A percentile compares a stretch with the other conserved stretches of the same genome.
Evolutionary conservation across 2,329 filamentous ascomycete genomes (phyloP).

Genomic region (Boeremia exigua): DNA sequence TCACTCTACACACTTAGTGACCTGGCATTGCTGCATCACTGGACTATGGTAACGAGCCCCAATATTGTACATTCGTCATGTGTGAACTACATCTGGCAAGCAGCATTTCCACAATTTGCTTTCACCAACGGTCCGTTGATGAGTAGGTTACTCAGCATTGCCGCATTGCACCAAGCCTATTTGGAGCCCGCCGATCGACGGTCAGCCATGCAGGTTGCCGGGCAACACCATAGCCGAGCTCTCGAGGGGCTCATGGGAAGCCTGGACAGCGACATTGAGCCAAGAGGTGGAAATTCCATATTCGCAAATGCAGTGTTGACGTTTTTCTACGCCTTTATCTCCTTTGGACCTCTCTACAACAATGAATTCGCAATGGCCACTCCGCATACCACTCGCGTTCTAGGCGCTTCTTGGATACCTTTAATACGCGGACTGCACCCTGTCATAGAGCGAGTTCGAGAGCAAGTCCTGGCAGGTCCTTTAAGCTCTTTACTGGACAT

Average conservation of each 20-base stretch:
- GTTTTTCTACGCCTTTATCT: constrained; percentile 21
- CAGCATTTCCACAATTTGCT: constrained; percentile 14
- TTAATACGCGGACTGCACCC: constrained; percentile 21
- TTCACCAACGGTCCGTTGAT: constrained; percentile 19
- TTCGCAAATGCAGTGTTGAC: constrained; percentile 21
- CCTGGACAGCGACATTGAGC: constrained; percentile 3
- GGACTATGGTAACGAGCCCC: constrained; percentile 21
- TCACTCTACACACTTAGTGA: constrained; percentile 20
- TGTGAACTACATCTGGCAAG: constrained; percentile 23
- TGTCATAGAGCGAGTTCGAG: constrained; percentile 14
- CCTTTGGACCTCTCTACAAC: constrained; percentile 24
- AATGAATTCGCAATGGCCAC: neutral
- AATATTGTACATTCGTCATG: constrained; percentile 18
- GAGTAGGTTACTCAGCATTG: constrained; percentile 23
- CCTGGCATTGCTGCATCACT: constrained; percentile 25
- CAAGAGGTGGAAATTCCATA: constrained; percentile 11
- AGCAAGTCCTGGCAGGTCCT: constrained; percentile 20
- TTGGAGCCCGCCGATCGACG: constrained; percentile 17
- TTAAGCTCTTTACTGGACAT: constrained; percentile 19
- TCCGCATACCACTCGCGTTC: constrained; percentile 16
- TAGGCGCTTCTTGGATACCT: constrained; percentile 31
- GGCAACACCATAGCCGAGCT: constrained; percentile 20
- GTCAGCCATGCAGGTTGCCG: constrained; percentile 13
- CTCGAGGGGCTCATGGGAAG: constrained; percentile 17
- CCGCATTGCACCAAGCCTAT: constrained; percentile 24